phyloP scores from a whole-genome alignment of 805 yeast genomes.

The Myxozyma sirexii region DNA sequence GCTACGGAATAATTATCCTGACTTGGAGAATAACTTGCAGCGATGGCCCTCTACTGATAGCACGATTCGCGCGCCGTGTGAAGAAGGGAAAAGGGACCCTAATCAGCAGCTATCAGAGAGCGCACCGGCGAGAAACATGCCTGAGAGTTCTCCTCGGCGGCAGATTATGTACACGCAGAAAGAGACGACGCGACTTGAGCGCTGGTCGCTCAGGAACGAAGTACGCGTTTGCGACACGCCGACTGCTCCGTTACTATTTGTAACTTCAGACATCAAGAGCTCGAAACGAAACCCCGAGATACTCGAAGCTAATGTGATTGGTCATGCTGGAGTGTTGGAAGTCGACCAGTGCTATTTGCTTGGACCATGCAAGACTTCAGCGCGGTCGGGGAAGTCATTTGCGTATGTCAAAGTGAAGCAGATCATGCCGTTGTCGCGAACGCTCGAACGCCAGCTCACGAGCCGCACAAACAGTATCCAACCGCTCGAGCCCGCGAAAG shows the following conservation, averaged over 20 bases:
- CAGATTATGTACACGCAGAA: background rate
- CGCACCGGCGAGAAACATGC: background rate
- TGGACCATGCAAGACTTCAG: background rate
- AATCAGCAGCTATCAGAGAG: background rate
- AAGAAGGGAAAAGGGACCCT: background rate
- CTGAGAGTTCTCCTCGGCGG: too few species aligned
- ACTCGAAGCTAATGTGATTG: background rate
- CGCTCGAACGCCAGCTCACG: background rate
- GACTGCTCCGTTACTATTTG: background rate
- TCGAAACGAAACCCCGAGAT: background rate
- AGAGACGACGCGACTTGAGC: background rate
- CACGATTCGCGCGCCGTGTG: background rate
- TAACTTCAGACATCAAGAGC: slow-evolving; percentile 1
- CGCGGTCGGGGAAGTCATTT: background rate
- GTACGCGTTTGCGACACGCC: background rate
- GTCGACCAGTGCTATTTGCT: background rate
- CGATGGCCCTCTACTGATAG: background rate
- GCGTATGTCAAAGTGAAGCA: background rate
- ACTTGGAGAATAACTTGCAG: background rate
- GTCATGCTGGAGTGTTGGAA: background rate
- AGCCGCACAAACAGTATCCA: background rate
- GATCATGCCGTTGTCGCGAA: background rate
- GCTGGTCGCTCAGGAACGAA: slow-evolving; percentile 3
- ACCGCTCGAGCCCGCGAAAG: background rate
- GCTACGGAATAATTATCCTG: background rate